These are phyloP conservation scores for Trifolium subterraneum DNA, from an alignment of 306 rosid genomes.

Conservation along the genomic window DNA sequence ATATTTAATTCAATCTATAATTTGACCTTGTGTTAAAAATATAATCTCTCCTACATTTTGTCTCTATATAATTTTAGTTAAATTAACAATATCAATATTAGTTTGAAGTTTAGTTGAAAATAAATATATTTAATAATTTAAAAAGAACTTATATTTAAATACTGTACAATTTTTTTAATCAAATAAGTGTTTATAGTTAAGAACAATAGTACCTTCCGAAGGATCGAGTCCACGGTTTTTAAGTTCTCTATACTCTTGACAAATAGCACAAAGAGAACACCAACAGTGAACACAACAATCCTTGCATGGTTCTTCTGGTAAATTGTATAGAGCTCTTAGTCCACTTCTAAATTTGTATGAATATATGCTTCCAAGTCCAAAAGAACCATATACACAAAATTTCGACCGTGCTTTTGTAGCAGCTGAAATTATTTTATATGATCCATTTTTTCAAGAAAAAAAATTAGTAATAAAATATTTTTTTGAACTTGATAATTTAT, in stretches of 20 bases:
- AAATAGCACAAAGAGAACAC: constrained; percentile 38
- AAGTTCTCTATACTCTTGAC: constrained; percentile 53
- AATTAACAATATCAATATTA: too few relatives aligned
- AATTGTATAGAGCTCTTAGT: constrained; percentile 35
- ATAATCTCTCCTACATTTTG: too few relatives aligned
- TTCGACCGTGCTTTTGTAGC: constrained; percentile 29
- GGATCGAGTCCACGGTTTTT: constrained; percentile 48
- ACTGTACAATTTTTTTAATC: too few relatives aligned
- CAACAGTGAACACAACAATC: constrained; percentile 45
- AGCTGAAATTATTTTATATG: constrained; percentile 41
- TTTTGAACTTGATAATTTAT: neutral
- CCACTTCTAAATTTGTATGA: constrained; percentile 42
- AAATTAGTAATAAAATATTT: neutral
- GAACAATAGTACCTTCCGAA: neutral
- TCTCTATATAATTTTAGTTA: too few relatives aligned
- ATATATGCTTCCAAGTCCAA: constrained; percentile 38
- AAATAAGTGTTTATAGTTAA: too few relatives aligned
- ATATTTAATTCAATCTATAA: too few relatives aligned
- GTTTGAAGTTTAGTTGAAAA: too few relatives aligned
- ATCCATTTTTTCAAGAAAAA: neutral
- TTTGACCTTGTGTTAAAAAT: too few relatives aligned
- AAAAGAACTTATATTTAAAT: too few relatives aligned
- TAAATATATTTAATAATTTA: too few relatives aligned
- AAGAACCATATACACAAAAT: neutral
- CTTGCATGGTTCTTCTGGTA: constrained; percentile 44